These are phyloP conservation scores for Mycena rebaudengoi DNA, from an alignment of 768 basidiomycete species.

Conservation along the genomic window DNA sequence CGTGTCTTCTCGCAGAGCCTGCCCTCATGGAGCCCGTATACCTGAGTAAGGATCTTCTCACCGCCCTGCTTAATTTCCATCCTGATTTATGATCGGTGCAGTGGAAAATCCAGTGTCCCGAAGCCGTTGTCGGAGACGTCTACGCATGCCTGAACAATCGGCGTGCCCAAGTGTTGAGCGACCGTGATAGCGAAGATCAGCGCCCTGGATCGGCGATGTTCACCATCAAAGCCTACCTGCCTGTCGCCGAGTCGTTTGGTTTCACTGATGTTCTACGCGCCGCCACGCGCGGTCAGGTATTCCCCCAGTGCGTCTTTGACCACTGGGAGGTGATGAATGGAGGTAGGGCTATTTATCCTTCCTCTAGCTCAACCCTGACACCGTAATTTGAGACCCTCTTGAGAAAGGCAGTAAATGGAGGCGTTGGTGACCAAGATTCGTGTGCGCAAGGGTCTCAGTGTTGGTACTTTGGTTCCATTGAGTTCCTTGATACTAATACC, in stretches of 20 bases:
- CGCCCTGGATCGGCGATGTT: constrained; percentile 98
- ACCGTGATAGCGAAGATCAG: constrained; percentile 80
- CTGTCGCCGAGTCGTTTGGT: constrained; percentile 92
- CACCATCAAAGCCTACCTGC: constrained; percentile 96
- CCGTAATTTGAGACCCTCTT: constrained; percentile 62
- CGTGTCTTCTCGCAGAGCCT: constrained; percentile 91
- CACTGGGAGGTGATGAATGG: constrained; percentile 90
- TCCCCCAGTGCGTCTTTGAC: constrained; percentile 95
- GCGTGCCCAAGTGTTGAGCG: constrained; percentile 91
- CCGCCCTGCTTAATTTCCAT: background rate
- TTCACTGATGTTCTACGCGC: constrained; percentile 96
- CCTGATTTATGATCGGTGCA: constrained; percentile 36
- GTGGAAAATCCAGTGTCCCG: constrained; percentile 99
- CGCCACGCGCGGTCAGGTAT: constrained; percentile 94
- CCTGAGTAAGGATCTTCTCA: constrained; percentile 62
- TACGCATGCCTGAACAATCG: constrained; percentile 93
- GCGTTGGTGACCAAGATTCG: constrained; percentile 84
- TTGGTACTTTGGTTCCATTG: constrained; percentile 34
- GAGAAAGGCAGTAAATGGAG: constrained; percentile 94
- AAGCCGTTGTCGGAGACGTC: constrained; percentile 96
- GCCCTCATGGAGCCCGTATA: constrained; percentile 96
- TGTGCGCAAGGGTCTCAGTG: constrained; percentile 94
- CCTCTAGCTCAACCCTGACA: background rate
- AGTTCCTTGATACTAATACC: background rate
- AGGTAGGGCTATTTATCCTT: constrained; percentile 59